These are phyloP conservation scores for Pestalotiopsis sp. DNA, from an alignment of 2,329 filamentous ascomycete species.

Conservation along the genomic window DNA sequence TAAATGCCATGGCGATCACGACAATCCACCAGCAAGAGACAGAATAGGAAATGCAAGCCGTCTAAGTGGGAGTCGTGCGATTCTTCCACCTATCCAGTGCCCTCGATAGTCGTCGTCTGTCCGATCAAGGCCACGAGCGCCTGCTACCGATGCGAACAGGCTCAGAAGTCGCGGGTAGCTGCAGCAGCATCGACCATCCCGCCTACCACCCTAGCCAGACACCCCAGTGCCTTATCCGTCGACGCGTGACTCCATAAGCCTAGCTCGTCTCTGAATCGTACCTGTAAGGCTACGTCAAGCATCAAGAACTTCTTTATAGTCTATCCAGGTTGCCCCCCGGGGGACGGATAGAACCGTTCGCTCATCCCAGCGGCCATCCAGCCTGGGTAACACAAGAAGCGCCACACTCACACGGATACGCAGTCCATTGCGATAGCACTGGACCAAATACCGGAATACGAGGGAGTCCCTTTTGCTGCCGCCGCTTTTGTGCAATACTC, in stretches of 20 bases:
- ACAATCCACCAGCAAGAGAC: neutral
- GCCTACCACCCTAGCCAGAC: conserved; percentile 38
- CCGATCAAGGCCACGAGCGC: conserved; percentile 13
- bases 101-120: conserved; percentile 25
- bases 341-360: conserved; percentile 32
- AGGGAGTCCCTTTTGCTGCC: conserved; percentile 27
- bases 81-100: conserved; percentile 26
- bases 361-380: conserved; percentile 27
- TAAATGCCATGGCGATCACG: neutral
- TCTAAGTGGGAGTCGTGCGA: neutral
- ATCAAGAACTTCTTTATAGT: conserved; percentile 23
- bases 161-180: conserved; percentile 38
- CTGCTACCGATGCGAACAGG: conserved; percentile 38
- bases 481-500: conserved; percentile 28
- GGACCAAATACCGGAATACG: conserved; percentile 34
- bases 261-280: neutral
- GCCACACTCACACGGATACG: conserved; percentile 36
- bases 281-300: conserved; percentile 13
- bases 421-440: conserved; percentile 34
- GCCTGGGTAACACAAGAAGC: conserved; percentile 34
- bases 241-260: conserved; percentile 37
- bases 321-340: conserved; percentile 23
- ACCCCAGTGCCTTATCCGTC: conserved; percentile 39
- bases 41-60: conserved; percentile 3
- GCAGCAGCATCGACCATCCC: conserved; percentile 40